Conservation (phyloP, 768 basidiomycete genomes). For the Boletus sensibilis region DNA sequence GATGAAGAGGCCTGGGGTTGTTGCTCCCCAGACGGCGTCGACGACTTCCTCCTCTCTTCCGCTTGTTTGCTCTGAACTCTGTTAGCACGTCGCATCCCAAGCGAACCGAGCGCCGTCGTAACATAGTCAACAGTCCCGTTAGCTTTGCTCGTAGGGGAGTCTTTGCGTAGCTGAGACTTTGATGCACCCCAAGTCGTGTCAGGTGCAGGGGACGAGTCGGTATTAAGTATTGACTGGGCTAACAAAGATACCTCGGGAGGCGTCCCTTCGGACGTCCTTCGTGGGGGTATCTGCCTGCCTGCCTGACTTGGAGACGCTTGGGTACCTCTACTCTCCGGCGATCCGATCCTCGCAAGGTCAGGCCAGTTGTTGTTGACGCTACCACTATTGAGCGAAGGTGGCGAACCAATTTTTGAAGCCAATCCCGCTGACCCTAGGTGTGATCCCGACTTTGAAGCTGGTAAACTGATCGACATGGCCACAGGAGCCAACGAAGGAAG, state of each 20-base stretch:
- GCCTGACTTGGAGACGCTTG: constrained; percentile 8
- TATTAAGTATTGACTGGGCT: constrained; percentile 18
- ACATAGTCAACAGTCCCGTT: constrained; percentile 22
- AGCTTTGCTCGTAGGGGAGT: constrained; percentile 6
- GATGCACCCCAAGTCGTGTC: constrained; percentile 18
- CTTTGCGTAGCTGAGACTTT: constrained; percentile 15
- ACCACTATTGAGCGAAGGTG: constrained; percentile 7
- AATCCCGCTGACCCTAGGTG: constrained; percentile 4
- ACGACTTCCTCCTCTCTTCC: constrained; percentile 26
- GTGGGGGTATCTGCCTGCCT: constrained; percentile 1
- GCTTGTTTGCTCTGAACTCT: constrained; percentile 19
- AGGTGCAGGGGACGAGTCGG: constrained; percentile 1
- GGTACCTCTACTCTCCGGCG: constrained; percentile 13
- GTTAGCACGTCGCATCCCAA: constrained; percentile 31
- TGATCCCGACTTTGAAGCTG: constrained; percentile 12
- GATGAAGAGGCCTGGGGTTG: constrained; percentile 11
- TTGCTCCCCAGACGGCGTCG: constrained; percentile 18
- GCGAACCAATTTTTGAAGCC: constrained; percentile 8
- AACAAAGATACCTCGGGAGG: constrained; percentile 6
- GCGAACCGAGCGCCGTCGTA: constrained; percentile 25
- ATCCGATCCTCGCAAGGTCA: constrained; percentile 19
- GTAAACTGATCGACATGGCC: constrained; percentile 16
- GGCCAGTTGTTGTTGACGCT: constrained; percentile 2
- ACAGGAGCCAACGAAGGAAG: constrained; percentile 12
- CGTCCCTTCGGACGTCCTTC: constrained; percentile 6